Evolutionary conservation across 768 basidiomycete species (phyloP).

Genomic region (Suillus tomentosus): DNA sequence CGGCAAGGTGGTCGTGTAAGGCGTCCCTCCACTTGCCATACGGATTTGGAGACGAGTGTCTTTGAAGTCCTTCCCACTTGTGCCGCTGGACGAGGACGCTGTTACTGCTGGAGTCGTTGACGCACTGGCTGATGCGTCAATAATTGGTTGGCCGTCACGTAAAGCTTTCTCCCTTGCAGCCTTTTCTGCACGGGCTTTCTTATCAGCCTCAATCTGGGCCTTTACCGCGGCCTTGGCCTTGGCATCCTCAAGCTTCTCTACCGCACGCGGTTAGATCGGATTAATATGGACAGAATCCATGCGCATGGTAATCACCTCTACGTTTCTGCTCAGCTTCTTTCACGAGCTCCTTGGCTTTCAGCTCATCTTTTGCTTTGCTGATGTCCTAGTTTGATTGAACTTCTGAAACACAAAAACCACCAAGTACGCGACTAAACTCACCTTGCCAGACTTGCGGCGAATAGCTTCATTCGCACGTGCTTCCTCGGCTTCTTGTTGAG

Average conservation of each 20-base stretch:
- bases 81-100: constrained; percentile 38
- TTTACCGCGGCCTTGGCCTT: constrained; percentile 85
- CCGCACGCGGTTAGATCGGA: not conserved
- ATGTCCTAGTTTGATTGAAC: constrained; percentile 53
- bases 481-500: constrained; percentile 73
- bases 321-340: constrained; percentile 84
- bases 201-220: constrained; percentile 95
- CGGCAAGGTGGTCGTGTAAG: constrained; percentile 77
- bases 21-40: constrained; percentile 73
- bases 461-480: constrained; percentile 74
- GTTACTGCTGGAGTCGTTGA: constrained; percentile 38
- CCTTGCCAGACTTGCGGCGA: constrained; percentile 84
- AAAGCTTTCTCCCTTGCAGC: constrained; percentile 89
- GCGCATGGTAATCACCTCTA: constrained; percentile 50
- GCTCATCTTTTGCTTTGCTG: constrained; percentile 69
- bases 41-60: constrained; percentile 92
- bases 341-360: constrained; percentile 74
- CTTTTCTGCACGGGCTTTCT: constrained; percentile 84
- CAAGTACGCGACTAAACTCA: constrained; percentile 26
- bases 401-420: constrained; percentile 4
- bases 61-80: constrained; percentile 74
- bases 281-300: not conserved
- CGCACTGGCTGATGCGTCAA: constrained; percentile 33
- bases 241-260: constrained; percentile 90
- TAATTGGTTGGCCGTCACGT: constrained; percentile 68